phyloP scores from a whole-genome alignment of 805 yeast species.

The Candida pini region DNA sequence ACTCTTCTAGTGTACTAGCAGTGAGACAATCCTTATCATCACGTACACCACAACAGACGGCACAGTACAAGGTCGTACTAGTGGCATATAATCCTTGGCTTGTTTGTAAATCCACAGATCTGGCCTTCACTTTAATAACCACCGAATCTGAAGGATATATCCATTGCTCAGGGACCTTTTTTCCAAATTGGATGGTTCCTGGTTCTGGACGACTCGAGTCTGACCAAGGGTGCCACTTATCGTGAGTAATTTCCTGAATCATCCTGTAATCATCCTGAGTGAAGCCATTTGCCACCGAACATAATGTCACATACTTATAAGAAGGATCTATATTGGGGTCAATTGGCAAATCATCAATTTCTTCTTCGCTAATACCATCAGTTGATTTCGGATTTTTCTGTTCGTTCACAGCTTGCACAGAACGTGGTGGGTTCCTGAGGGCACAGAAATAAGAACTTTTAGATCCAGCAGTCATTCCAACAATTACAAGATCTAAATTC shows the following conservation, averaged over 20 bases:
- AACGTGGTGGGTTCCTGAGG: constrained; percentile 32
- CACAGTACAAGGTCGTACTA: constrained; percentile 68
- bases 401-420: background rate
- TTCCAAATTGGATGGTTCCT: constrained; percentile 47
- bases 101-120: constrained; percentile 54
- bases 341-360: constrained; percentile 2
- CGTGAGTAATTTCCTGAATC: constrained; percentile 51
- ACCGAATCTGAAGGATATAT: constrained; percentile 72
- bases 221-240: constrained; percentile 50
- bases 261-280: constrained; percentile 53
- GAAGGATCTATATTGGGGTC: constrained; percentile 7
- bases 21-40: constrained; percentile 60
- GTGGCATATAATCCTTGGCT: constrained; percentile 46
- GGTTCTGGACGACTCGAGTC: constrained; percentile 37
- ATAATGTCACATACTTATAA: constrained; percentile 55
- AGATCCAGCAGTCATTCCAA: constrained; percentile 71
- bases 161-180: constrained; percentile 65
- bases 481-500: constrained; percentile 69
- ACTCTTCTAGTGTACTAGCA: constrained; percentile 52
- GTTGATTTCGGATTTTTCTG: constrained; percentile 22
- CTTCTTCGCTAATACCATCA: constrained; percentile 4
- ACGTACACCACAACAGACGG: constrained; percentile 64
- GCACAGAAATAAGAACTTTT: constrained; percentile 77
- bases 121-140: constrained; percentile 78
- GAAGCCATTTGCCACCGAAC: constrained; percentile 83